Evolutionary conservation across 1,284 basidiomycete genomes (phyloP).

Genomic region (Irpex sp.): DNA sequence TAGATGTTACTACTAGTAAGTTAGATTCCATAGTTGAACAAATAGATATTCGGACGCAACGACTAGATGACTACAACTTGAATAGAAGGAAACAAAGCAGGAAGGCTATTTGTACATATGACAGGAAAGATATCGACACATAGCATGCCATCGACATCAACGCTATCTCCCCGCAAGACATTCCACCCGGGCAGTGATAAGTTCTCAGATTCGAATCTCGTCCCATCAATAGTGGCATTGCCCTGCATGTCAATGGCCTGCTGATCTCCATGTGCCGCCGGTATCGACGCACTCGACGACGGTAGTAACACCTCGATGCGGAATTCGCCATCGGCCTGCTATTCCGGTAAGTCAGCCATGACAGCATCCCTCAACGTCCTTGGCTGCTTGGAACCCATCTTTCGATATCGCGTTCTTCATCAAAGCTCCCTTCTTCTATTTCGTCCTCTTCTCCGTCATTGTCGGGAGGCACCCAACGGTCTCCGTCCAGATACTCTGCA

Average conservation of each 20-base stretch:
- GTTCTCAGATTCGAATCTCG: neutral
- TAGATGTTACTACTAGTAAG: no score
- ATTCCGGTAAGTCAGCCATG: neutral
- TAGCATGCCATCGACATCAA: neutral
- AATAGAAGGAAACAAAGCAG: no score
- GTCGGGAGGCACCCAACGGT: neutral
- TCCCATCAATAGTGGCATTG: neutral
- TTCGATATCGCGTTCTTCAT: neutral
- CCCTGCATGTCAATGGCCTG: neutral
- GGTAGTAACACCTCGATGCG: no score
- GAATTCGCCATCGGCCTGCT: no score
- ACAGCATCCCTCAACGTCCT: neutral
- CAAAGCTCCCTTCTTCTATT: neutral
- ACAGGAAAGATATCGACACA: neutral
- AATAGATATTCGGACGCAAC: no score
- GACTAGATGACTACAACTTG: no score
- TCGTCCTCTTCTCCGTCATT: neutral
- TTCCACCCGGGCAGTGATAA: neutral
- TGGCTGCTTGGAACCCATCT: neutral
- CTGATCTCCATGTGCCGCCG: neutral
- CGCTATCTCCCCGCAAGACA: neutral
- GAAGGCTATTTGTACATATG: neutral
- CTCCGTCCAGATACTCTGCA: conserved; percentile 3
- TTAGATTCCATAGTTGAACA: no score
- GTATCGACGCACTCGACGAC: neutral